phyloP scores from a whole-genome alignment of 1,284 basidiomycete species.

The Heterobasidion occidentale region DNA sequence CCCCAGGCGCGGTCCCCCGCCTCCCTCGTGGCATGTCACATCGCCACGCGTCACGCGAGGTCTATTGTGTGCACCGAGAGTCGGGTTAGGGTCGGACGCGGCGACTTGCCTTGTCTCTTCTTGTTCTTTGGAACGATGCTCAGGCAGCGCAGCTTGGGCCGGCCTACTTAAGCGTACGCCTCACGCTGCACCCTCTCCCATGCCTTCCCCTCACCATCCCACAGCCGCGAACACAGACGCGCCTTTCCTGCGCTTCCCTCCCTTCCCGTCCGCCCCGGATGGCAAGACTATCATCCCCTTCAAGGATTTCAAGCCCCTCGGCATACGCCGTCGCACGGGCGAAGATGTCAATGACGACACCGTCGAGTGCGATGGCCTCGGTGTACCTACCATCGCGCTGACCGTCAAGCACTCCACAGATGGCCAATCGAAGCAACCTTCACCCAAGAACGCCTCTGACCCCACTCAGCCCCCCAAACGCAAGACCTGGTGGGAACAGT shows the following conservation, averaged over 20 bases:
- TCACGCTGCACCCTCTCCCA: not conserved
- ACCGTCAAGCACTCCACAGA: constrained; percentile 36
- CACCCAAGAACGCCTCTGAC: not conserved
- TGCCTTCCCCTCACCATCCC: not conserved
- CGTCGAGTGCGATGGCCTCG: constrained; percentile 49
- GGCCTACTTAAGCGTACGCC: no score
- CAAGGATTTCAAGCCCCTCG: constrained; percentile 49
- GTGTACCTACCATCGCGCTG: constrained; percentile 56
- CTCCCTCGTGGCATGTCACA: no score
- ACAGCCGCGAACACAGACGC: not conserved
- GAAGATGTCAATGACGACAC: constrained; percentile 25
- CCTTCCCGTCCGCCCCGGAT: constrained; percentile 45
- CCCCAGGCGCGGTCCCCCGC: no score
- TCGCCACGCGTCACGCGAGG: not conserved
- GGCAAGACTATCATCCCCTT: constrained; percentile 53
- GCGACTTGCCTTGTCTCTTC: constrained; percentile 4
- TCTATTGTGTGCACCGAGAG: not conserved
- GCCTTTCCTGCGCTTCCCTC: constrained; percentile 15
- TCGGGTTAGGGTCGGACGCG: not conserved
- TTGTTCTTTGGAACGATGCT: not conserved
- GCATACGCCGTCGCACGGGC: constrained; percentile 35
- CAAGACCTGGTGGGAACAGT: constrained; percentile 55
- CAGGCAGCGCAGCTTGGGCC: not conserved
- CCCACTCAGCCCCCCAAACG: constrained; percentile 4
- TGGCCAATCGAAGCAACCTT: constrained; percentile 29